Conservation (phyloP, 768 basidiomycete species). For the Mycena polygramma region DNA sequence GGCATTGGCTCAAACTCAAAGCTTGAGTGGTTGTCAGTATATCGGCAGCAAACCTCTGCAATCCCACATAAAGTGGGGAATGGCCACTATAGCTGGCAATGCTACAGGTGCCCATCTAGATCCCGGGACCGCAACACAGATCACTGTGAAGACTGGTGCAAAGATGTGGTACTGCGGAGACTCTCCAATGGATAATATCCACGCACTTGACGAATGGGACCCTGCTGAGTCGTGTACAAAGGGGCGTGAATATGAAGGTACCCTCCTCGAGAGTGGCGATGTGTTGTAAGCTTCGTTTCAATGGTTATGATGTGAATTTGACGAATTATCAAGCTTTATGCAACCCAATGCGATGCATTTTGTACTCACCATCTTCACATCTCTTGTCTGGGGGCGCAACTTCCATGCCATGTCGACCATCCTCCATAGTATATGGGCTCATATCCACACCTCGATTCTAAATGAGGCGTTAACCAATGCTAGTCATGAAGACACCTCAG, state of each 20-base stretch:
- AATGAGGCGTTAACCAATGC: neutral
- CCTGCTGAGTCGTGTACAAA: neutral
- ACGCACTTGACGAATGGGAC: neutral
- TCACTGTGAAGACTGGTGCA: neutral
- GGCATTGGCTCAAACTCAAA: neutral
- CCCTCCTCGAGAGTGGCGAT: neutral
- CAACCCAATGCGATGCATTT: neutral
- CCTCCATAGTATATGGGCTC: neutral
- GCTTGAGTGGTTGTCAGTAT: conserved; percentile 5
- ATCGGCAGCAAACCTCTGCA: neutral
- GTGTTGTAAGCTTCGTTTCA: neutral
- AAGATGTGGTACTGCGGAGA: neutral
- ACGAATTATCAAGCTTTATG: neutral
- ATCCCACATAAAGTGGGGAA: conserved; percentile 2
- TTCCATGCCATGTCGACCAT: conserved; percentile 1
- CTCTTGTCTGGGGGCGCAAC: neutral
- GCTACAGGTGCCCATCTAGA: neutral
- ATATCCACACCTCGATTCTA: neutral
- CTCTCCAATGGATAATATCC: neutral
- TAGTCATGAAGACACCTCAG: neutral
- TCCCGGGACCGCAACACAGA: neutral
- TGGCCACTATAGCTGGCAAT: neutral
- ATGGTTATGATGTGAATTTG: neutral
- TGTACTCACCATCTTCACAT: neutral
- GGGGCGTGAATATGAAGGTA: neutral